Base-by-base conservation (phyloP, 176 grass and related monocot species). In the Oryza meridionalis region DNA sequence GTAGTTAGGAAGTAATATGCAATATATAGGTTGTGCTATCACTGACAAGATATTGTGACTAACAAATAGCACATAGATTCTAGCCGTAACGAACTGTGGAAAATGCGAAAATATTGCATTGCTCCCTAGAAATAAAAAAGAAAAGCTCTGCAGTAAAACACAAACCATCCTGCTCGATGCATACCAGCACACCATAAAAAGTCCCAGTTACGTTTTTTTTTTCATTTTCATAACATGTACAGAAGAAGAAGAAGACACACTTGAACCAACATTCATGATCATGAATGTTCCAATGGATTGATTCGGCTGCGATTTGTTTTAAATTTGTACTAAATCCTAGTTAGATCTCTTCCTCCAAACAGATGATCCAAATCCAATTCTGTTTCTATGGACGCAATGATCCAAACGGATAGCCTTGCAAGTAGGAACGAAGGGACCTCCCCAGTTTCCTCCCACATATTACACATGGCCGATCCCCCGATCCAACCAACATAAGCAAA, bases 11-110 rank as follows among this genome's bases (percentile, higher is more conserved):
- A 47, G 0, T 59, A 70, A 53, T 62, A 82, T 17, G 45, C 19
- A 73, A 59, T 83, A 19, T 24, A 69, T 16, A 67, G 46, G 37
- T 55, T 45, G 45, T 31, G 11, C 16, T 74, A 65, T 55, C 12
- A 22, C 42, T 5, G 26, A 7, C 63, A 55, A 45, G 35, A 75
- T 75, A 38, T 32, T 65, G 43, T 62, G 47, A n/a, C 46, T 21
- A 84, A 24, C 11, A 67, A 69, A 43, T 70, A 17, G 9, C 13
- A 21, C 78, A 82, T 32, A 70, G 9, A 70, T 76, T 27, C 12
- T 16, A 24, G 50, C n/a, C 77, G 43, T 43, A 42, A 9, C 65
- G 19, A 59, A n/a, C n/a, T 8, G n/a, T n/a, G 5, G 1, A 21
- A 13, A 38, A 11, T 29, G 55, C 11, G 2, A 61, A 61, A 72